A percentile compares a stretch with the other conserved stretches of the same genome.
phyloP scores from a whole-genome alignment of 192 early-diverging fungal genomes.

The Rhizophagus prolifer region DNA sequence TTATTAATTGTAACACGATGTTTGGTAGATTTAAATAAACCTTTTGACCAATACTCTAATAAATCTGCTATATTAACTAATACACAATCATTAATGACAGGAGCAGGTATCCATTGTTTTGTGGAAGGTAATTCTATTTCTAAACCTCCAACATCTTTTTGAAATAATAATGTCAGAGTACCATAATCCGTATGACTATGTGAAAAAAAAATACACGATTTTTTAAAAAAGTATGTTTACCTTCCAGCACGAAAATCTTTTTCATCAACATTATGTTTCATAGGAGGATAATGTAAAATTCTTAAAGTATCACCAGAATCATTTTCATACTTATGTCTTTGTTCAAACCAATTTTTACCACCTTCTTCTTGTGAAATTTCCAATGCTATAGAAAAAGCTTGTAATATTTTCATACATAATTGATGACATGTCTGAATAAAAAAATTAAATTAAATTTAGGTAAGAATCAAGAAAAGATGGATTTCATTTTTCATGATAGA shows the following conservation, averaged over 20 bases:
- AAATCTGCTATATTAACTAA: constrained; percentile 65
- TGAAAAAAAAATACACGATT: no score
- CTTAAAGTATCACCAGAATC: constrained; percentile 51
- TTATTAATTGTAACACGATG: constrained; percentile 60
- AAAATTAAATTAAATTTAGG: not conserved
- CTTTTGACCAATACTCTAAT: constrained; percentile 64
- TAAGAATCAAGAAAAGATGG: not conserved
- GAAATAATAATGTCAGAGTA: constrained; percentile 65
- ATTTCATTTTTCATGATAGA: not conserved
- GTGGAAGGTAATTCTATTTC: constrained; percentile 49
- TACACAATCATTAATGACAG: constrained; percentile 52
- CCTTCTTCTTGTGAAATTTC: constrained; percentile 56
- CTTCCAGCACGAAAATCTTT: constrained; percentile 52
- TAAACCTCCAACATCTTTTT: constrained; percentile 60
- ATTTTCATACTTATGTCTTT: constrained; percentile 49
- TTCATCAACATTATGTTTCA: constrained; percentile 39
- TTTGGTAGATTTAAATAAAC: constrained; percentile 58
- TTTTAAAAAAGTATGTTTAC: no score
- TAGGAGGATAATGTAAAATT: constrained; percentile 62
- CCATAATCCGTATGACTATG: constrained; percentile 69
- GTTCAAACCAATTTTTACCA: constrained; percentile 50
- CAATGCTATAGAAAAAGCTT: constrained; percentile 62
- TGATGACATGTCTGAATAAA: constrained; percentile 44
- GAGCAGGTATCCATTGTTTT: constrained; percentile 58
- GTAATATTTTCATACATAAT: constrained; percentile 49